A percentile compares a stretch with the other conserved stretches of the same genome.
Evolutionary conservation across 768 basidiomycete genomes (phyloP).

Genomic region (Butyriboletus loyo): DNA sequence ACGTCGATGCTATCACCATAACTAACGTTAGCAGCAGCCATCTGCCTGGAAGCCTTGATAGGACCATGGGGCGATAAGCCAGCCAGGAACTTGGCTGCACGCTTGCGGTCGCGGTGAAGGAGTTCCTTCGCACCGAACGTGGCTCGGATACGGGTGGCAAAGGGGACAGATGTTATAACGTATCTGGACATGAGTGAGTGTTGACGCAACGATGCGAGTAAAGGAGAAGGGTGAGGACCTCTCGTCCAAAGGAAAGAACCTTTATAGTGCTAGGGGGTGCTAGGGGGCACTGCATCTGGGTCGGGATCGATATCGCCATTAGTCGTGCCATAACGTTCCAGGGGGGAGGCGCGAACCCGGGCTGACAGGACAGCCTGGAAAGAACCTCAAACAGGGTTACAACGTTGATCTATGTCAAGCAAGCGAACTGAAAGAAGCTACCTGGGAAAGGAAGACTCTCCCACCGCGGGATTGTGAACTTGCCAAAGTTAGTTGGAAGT

Average conservation of each 20-base stretch:
- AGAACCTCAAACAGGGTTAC: not conserved
- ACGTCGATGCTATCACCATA: slow-evolving; percentile 44
- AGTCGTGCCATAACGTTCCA: not conserved
- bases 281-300: not conserved
- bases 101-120: slow-evolving; percentile 49
- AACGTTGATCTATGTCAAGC: not conserved
- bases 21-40: slow-evolving; percentile 3
- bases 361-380: not conserved
- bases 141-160: slow-evolving; percentile 41
- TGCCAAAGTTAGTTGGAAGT: not conserved
- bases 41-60: slow-evolving; percentile 25
- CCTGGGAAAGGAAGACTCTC: not conserved
- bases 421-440: not conserved
- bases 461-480: not conserved
- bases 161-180: slow-evolving; percentile 40
- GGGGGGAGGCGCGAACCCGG: not conserved
- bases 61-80: slow-evolving; percentile 57
- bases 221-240: not conserved
- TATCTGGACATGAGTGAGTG: slow-evolving; percentile 35
- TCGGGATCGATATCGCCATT: not conserved
- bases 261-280: slow-evolving; percentile 23
- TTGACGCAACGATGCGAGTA: not conserved
- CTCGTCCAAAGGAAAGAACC: not conserved
- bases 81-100: slow-evolving; percentile 54
- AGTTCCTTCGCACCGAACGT: slow-evolving; percentile 44